phyloP scores from a whole-genome alignment of 495 filamentous ascomycete species.

The Clohesyomyces aquaticus region DNA sequence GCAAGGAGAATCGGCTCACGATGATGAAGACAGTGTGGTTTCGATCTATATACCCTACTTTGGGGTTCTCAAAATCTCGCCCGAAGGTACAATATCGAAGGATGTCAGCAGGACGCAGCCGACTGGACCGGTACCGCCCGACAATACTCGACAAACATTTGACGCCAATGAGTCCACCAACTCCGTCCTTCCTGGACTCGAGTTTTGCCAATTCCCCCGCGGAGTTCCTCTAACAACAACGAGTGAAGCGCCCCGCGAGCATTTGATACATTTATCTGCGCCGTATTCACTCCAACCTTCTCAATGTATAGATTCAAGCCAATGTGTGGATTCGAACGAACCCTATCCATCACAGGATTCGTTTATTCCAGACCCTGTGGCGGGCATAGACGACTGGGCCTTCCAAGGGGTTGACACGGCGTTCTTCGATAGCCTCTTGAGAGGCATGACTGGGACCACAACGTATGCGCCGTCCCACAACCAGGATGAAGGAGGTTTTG shows the following conservation, averaged over 20 bases:
- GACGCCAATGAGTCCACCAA: too few species aligned
- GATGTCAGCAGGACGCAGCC: not conserved
- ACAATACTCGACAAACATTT: too few species aligned
- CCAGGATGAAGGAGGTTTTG: too few species aligned
- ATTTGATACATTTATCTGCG: not conserved
- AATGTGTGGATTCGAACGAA: not conserved
- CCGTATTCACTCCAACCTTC: constrained; percentile 3
- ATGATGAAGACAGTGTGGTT: not conserved
- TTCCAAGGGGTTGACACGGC: constrained; percentile 23
- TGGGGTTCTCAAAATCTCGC: constrained; percentile 5
- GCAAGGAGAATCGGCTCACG: not conserved
- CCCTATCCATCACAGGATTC: not conserved
- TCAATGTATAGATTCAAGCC: too few species aligned
- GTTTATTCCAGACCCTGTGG: not conserved
- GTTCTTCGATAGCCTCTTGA: constrained; percentile 19
- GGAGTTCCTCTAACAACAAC: not conserved
- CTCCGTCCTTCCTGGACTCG: too few species aligned
- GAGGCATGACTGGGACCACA: constrained; percentile 11
- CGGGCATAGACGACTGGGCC: constrained; percentile 15
- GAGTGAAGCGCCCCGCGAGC: not conserved
- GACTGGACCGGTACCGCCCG: not conserved
- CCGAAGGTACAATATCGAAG: constrained; percentile 3
- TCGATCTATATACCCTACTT: constrained; percentile 4
- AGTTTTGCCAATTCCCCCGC: not conserved
- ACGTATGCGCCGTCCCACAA: too few species aligned